These are phyloP conservation scores for Colletotrichum abscissum DNA, from an alignment of 2,329 filamentous ascomycete genomes.

Conservation along the genomic window DNA sequence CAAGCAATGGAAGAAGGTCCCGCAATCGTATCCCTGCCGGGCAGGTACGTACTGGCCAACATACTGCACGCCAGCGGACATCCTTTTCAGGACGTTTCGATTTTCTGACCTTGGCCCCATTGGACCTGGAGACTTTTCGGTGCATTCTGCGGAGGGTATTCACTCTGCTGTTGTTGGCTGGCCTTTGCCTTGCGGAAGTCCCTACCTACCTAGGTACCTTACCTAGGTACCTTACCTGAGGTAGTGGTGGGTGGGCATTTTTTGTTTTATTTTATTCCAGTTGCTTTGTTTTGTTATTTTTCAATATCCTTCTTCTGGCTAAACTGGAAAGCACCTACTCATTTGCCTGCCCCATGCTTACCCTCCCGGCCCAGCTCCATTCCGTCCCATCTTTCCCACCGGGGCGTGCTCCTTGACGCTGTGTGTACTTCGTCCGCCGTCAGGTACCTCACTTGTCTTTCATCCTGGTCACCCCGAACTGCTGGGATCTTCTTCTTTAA, in stretches of 20 bases:
- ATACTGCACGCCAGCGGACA: background rate
- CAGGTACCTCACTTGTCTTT: too few species aligned
- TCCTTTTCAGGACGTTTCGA: constrained; percentile 20
- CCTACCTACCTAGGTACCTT: too few species aligned
- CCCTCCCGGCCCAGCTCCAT: background rate
- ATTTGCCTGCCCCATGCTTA: background rate
- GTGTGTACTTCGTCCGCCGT: background rate
- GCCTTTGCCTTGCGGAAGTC: background rate
- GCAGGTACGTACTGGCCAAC: background rate
- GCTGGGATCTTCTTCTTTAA: constrained; percentile 24
- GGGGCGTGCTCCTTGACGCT: background rate
- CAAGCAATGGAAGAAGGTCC: too few species aligned
- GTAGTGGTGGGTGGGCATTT: too few species aligned
- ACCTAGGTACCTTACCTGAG: too few species aligned
- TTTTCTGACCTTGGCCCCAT: background rate
- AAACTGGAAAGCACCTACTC: background rate
- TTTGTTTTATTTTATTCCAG: background rate
- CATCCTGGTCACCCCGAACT: constrained; percentile 21
- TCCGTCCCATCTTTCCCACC: constrained; percentile 10
- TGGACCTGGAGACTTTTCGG: background rate
- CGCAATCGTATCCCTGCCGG: background rate
- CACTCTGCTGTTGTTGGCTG: background rate
- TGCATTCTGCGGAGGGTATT: background rate
- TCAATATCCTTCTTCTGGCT: background rate
- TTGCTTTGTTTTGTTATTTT: background rate